Evolutionary conservation across 768 basidiomycete species (phyloP).

Genomic region (Naematelia encephala): DNA sequence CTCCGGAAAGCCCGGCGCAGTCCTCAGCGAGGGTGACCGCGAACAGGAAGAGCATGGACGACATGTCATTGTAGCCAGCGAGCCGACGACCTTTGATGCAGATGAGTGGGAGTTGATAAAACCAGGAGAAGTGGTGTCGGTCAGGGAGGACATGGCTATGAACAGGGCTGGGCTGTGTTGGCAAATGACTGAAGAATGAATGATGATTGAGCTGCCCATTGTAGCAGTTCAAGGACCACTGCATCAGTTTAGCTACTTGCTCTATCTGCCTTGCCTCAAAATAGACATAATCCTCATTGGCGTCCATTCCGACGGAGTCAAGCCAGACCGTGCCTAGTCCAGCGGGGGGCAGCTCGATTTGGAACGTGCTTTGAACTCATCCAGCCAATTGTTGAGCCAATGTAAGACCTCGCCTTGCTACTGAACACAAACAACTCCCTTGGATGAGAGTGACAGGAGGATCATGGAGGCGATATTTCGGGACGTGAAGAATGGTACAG

Average conservation of each 20-base stretch:
- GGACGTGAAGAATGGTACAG: neutral
- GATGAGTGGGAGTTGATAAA: constrained; percentile 47
- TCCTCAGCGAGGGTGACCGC: constrained; percentile 6
- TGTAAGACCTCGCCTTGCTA: no score
- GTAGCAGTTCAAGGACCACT: no score
- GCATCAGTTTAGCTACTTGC: no score
- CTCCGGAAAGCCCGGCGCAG: constrained; percentile 21
- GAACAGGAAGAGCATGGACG: constrained; percentile 45
- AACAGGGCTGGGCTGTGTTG: neutral
- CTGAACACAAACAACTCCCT: no score
- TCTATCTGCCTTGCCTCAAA: no score
- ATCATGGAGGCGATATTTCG: neutral
- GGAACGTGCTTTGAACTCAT: no score
- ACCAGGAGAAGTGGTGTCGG: constrained; percentile 45
- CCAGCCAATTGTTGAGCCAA: no score
- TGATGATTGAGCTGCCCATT: no score
- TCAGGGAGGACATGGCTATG: constrained; percentile 39
- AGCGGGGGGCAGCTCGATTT: no score
- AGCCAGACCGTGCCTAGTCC: no score
- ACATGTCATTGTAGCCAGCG: constrained; percentile 51
- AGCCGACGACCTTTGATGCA: constrained; percentile 48
- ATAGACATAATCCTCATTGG: no score
- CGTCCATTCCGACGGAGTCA: no score
- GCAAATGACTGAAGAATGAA: neutral
- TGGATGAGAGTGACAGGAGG: neutral